Conservation (phyloP, 2,329 filamentous ascomycete species). For the Botryotinia calthae region DNA sequence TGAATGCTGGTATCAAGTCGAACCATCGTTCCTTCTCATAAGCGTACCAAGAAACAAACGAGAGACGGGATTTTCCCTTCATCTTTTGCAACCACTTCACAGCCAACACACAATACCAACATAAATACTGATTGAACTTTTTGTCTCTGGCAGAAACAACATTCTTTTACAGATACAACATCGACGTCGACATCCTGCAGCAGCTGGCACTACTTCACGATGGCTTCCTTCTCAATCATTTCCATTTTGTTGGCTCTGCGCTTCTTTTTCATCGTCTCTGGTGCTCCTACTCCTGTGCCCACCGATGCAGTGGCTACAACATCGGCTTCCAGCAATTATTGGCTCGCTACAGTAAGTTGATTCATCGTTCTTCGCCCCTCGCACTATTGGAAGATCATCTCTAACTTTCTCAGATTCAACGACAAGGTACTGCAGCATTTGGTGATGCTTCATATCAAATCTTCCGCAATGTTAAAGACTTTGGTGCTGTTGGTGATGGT, state of each 20-base stretch:
- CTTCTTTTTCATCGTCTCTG: constrained; percentile 34
- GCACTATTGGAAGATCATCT: neutral
- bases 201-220: constrained; percentile 39
- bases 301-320: constrained; percentile 25
- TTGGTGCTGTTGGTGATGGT: constrained; percentile 66
- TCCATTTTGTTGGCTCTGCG: constrained; percentile 35
- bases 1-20: constrained; percentile 16
- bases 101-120: constrained; percentile 13
- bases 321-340: constrained; percentile 27
- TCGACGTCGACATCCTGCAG: constrained; percentile 25
- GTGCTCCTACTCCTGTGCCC: constrained; percentile 28
- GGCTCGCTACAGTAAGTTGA: constrained; percentile 31
- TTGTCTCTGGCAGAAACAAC: constrained; percentile 29
- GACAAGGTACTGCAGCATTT: constrained; percentile 38
- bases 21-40: constrained; percentile 8
- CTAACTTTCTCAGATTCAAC: constrained; percentile 27
- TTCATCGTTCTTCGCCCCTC: neutral
- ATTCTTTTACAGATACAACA: constrained; percentile 33
- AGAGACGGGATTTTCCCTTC: neutral
- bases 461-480: constrained; percentile 75
- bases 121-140: constrained; percentile 25
- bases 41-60: constrained; percentile 1
- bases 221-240: constrained; percentile 36
- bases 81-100: neutral
- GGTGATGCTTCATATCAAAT: constrained; percentile 61